Evolutionary conservation across 2,329 filamentous ascomycete species (phyloP), one percentile per base, ranked within the genome.

Genomic region (Nannizzia gypsea): DNA sequence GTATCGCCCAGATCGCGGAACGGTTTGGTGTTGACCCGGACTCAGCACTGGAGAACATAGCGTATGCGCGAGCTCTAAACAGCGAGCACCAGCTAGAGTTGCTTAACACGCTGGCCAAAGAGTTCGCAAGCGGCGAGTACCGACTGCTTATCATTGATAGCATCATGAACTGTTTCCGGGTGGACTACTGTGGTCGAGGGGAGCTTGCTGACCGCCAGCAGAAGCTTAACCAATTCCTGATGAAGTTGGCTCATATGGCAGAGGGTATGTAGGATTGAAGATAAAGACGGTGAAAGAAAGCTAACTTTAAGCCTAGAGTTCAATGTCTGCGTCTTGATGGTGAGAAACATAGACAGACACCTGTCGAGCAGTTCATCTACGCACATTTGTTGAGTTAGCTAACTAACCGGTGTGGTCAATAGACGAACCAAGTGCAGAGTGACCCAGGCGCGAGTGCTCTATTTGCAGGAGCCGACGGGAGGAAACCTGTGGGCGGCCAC

Each of bases 401-500:
- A 8, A 2, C 38, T 42, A 2, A 42, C 38, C n/a, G 2, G 42
- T 24, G 26, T 58, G 20, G 13, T 2, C 8, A 6, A 28, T 55
- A 82, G 82, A 87, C 85, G 58, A 88, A 87, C 64, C 85, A 88
- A 72, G 85, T 88, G 38, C 84, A 87, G 72, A 85, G 82, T 61
- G 85, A 87, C 65, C 85, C 85, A 13, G 84, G 85, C 62, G 85
- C 84, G 9, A 86, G 79, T 69, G 82, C 84, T 52, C 75, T 87
- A 9, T 87, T 87, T 67, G 82, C 83, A 57, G 80, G 83, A 64
- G 83, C 82, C 60, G 85, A 87, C 73, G 85, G 85, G 52, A 79
- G 84, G 54, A 87, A 87, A 69, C 83, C 84, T 56, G 80, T 84
- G 56, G 83, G 83, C 62, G 85, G 84, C 15, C 84, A 88, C 72